These are phyloP conservation scores for Ganoderma lingzhi DNA, from an alignment of 1,284 basidiomycete genomes.

Conservation along the genomic window DNA sequence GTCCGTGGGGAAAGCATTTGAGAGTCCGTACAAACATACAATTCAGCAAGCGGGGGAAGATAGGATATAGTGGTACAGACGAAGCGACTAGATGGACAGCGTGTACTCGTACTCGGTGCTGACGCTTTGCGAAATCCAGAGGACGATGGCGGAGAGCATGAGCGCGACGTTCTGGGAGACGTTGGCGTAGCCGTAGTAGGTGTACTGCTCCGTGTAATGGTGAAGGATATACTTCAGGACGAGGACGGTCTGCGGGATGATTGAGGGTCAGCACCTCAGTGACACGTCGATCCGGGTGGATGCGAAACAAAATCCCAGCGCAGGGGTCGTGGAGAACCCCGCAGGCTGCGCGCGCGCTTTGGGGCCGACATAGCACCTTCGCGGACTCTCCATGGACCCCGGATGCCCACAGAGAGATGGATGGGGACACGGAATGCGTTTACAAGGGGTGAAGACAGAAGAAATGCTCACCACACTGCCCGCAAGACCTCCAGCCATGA, in stretches of 20 bases:
- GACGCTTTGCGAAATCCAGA: slow-evolving; percentile 88
- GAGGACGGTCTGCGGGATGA: slow-evolving; percentile 74
- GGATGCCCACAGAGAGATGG: neutral
- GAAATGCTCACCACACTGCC: slow-evolving; percentile 40
- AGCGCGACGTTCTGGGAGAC: slow-evolving; percentile 92
- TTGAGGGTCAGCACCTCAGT: slow-evolving; percentile 7
- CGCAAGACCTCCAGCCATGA: slow-evolving; percentile 85
- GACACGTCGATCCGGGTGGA: neutral
- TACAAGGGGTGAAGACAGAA: neutral
- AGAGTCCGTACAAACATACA: slow-evolving; percentile 12
- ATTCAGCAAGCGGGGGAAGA: neutral
- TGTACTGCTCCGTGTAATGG: slow-evolving; percentile 78
- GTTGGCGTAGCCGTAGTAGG: slow-evolving; percentile 95
- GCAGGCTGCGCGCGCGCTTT: neutral
- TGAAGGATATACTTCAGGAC: slow-evolving; percentile 92
- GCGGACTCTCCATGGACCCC: neutral
- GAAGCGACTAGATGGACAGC: slow-evolving; percentile 67
- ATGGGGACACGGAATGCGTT: neutral
- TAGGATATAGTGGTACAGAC: slow-evolving; percentile 17
- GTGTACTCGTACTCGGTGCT: slow-evolving; percentile 91
- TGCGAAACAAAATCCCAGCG: neutral
- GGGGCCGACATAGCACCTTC: neutral
- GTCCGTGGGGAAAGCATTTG: neutral
- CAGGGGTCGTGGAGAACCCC: neutral
- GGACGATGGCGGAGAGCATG: slow-evolving; percentile 89